Conservation (phyloP, 768 basidiomycete species). For the Pleurotus tuber-regium region DNA sequence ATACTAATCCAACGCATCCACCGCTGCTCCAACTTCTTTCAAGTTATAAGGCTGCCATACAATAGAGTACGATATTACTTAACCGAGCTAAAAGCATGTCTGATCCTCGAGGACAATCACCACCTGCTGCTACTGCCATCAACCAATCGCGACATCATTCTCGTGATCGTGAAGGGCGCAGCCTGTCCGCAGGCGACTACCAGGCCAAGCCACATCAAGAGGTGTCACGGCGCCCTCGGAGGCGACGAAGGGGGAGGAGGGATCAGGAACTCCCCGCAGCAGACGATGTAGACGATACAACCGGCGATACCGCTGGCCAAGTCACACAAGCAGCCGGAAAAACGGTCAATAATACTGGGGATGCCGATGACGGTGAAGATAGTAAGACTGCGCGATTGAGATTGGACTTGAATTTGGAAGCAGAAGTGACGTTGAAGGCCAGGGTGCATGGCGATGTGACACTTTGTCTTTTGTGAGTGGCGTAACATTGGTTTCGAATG, state of each 20-base stretch:
- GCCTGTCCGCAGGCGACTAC: background rate
- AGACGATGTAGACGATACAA: background rate
- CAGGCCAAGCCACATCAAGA: background rate
- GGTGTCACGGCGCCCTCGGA: background rate
- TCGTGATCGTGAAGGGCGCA: background rate
- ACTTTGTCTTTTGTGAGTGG: slow-evolving; percentile 4
- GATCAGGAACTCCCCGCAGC: background rate
- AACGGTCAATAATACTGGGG: background rate
- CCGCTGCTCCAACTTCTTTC: too few relatives aligned
- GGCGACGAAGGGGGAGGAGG: background rate
- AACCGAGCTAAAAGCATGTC: too few relatives aligned
- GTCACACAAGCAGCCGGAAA: too few relatives aligned
- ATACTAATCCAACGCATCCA: too few relatives aligned
- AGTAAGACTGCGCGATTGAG: background rate
- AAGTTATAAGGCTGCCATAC: too few relatives aligned
- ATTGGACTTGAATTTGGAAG: slow-evolving; percentile 3
- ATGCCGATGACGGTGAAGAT: background rate
- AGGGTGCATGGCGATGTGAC: slow-evolving; percentile 3
- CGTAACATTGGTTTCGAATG: too few relatives aligned
- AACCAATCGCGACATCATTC: background rate
- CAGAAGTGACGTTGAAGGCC: slow-evolving; percentile 1
- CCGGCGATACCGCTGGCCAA: background rate
- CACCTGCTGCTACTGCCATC: background rate
- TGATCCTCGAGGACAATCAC: too few relatives aligned
- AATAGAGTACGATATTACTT: too few relatives aligned